Percentiles rank a stretch among this genome's conserved stretches.
phyloP scores from a whole-genome alignment of 371 early-diverging fungal genomes.

The Saksenaea vasiformis region DNA sequence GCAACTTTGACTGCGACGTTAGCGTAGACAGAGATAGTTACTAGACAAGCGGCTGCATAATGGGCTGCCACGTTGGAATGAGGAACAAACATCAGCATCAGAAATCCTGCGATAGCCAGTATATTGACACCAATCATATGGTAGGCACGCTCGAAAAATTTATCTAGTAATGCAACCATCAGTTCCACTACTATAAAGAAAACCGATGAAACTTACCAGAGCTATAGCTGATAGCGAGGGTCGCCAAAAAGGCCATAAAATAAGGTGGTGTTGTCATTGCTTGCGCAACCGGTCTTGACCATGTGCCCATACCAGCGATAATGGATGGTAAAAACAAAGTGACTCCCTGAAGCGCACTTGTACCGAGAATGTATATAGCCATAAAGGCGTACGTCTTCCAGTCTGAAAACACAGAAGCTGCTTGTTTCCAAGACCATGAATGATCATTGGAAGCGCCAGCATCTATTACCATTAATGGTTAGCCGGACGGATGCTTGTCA shows the following conservation, averaged over 20 bases:
- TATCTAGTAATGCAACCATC: conserved; percentile 10
- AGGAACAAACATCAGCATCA: conserved; percentile 32
- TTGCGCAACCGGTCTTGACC: conserved; percentile 38
- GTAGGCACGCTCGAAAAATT: conserved; percentile 31
- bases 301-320: conserved; percentile 36
- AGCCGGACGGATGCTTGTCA: neutral
- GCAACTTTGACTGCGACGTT: conserved; percentile 38
- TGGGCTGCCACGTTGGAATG: conserved; percentile 13
- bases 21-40: conserved; percentile 35
- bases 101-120: conserved; percentile 31
- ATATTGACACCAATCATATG: conserved; percentile 35
- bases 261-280: conserved; percentile 44
- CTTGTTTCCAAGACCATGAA: conserved; percentile 47
- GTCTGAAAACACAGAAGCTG: conserved; percentile 38
- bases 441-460: conserved; percentile 43
- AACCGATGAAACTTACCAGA: conserved; percentile 26
- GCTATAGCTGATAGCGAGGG: conserved; percentile 31
- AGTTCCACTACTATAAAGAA: neutral
- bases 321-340: conserved; percentile 45
- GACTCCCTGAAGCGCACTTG: conserved; percentile 43
- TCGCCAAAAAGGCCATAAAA: conserved; percentile 19
- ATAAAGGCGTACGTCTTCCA: conserved; percentile 43
- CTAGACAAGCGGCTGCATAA: conserved; percentile 31
- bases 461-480: conserved; percentile 21
- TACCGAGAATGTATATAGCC: conserved; percentile 41